Base-by-base conservation (phyloP, 2,329 filamentous ascomycete species). In the Didymella arachidicola region DNA sequence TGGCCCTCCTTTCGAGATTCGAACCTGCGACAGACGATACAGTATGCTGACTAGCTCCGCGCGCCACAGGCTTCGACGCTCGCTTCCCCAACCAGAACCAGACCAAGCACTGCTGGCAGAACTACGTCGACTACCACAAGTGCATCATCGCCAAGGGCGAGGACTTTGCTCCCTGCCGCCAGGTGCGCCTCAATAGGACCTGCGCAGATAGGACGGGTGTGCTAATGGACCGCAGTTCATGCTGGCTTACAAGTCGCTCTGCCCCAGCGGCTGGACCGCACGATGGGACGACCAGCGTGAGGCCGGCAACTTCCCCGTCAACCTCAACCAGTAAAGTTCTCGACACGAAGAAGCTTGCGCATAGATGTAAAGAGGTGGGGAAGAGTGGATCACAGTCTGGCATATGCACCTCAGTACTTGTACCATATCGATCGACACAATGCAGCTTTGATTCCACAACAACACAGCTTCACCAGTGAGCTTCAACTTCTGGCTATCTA, bases 51-150 rank as follows among this genome's bases (percentile, higher is more conserved):
- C 66, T 47, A 57, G 59, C 63, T 64, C 56, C 60, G 60, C 65
- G 67, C 64, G 60, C 49, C 49, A 53, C 66, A 97, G 95, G 95
- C 86, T 96, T 96, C 85, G 95, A 99, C 80, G 95, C 95, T 82
- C 94, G 95, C 81, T 99, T 98, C 85, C 95, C 95, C 78, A 97
- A 99, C 86, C 84, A 88, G 86, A 99, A 99, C 86, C 92, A 95
- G 81, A 89, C 93, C 83, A 97, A 97, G 90, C 93, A 99, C 88
- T 99, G 95, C 92, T 99, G 95, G 95, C 96, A 99, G 82, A 99
- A 99, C 88, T 99, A 99, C 84, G 95, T 99, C 84, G 95, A 99
- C 83, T 98, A 99, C 87, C 92, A 99, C 89, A 99, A 99, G 88
- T 99, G 95, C 86, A 93, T 97, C 82, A 85, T 89, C 79, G 94